Base-by-base conservation (phyloP, 2,329 filamentous ascomycete species). In the Trichoderma atroviride region DNA sequence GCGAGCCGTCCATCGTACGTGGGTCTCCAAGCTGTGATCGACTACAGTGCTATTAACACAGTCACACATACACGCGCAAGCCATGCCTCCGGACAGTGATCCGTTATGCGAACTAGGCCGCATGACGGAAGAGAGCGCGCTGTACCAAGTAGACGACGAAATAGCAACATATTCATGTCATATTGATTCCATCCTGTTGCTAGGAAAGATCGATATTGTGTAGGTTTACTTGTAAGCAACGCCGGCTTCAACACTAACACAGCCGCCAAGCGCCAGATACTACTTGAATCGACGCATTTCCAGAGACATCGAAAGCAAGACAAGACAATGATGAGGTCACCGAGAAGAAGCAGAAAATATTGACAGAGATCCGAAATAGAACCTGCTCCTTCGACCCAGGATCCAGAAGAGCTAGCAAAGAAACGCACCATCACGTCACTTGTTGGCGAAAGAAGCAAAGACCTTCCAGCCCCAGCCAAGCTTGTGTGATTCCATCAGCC, bases 391-490 rank as follows among this genome's bases (percentile, higher is more conserved):
- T 14, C n/a, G 1, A 16, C 11, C 52, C 27, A 55, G 4, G 24
- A 60, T 43, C 60, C 29, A 62, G 59, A 62, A 47, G 31, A 33
- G 29, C 59, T 29, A 35, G 50, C 35, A 35, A 31, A n/a, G 35
- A 66, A 66, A 66, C 53, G 62, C 62, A 66, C 37, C 35, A 68
- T 68, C 64, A 60, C 64, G 64, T 68, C 64, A 68, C 64, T 40
- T 37, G 16, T 31, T 50, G 58, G 31, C 55, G 40, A 40, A 5
- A 47, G 40, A 43, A 65, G 40, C 29, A 52, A 58, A 59, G 33
- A 31, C 56, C 22, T 33, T 24, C 24, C 24, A 27, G 22, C 22
- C 22, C 40, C 56, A 40, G 14, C 40, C 55, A 59, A 60, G 55
- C 56, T 60, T 68, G 31, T 27, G 35, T 52, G 19, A 53, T 60